phyloP scores from a whole-genome alignment of 768 basidiomycete species.

The Pholiota molesta region DNA sequence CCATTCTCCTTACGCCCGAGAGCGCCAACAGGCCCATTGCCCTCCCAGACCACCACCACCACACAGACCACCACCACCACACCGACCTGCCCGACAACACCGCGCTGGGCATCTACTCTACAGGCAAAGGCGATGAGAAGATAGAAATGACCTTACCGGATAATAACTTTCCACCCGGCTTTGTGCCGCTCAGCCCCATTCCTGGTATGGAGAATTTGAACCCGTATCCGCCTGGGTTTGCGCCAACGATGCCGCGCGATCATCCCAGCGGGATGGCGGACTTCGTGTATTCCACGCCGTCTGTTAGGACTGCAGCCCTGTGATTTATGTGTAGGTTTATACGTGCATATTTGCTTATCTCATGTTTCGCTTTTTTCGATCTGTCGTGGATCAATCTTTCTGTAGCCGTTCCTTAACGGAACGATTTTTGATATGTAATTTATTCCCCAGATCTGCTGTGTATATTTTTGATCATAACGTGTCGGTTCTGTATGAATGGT shows the following conservation, averaged over 20 bases:
- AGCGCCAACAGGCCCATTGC: constrained; percentile 31
- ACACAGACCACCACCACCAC: background rate
- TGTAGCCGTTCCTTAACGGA: no score
- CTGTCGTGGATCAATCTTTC: no score
- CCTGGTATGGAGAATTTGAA: constrained; percentile 19
- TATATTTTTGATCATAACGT: background rate
- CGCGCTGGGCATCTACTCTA: constrained; percentile 1
- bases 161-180: constrained; percentile 38
- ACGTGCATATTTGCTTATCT: background rate
- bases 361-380: background rate
- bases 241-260: background rate
- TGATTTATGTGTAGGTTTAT: background rate
- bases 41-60: constrained; percentile 1
- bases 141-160: constrained; percentile 30
- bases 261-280: constrained; percentile 11
- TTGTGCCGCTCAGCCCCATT: constrained; percentile 41
- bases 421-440: background rate
- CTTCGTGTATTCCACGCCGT: constrained; percentile 17
- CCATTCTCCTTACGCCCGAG: constrained; percentile 48
- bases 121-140: constrained; percentile 12
- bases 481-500: background rate
- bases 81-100: background rate
- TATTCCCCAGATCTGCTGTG: background rate
- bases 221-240: constrained; percentile 1
- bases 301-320: background rate